Percentiles rank a stretch among this genome's conserved stretches.
Conservation (phyloP, 2,329 filamentous ascomycete species). For the Alternaria burnsii region DNA sequence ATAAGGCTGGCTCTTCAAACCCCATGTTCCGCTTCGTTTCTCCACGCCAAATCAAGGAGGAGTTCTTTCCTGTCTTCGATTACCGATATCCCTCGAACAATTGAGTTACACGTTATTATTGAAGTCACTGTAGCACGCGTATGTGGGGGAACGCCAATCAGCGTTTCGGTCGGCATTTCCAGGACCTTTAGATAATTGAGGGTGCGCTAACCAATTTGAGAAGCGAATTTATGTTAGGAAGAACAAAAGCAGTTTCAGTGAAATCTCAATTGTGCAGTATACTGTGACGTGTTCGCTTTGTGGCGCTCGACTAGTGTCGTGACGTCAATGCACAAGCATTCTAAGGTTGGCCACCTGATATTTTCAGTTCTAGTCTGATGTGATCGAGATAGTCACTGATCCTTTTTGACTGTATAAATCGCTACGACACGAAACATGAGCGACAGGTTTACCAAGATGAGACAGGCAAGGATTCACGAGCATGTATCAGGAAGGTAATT, state of each 20-base stretch:
- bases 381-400: too few species aligned
- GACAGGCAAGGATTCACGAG: too few species aligned
- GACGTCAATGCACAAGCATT: too few species aligned
- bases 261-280: not conserved
- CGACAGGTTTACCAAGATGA: too few species aligned
- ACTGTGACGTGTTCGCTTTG: not conserved
- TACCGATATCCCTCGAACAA: conserved; percentile 62
- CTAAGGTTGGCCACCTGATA: too few species aligned
- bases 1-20: conserved; percentile 63
- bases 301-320: not conserved
- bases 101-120: not conserved
- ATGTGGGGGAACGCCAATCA: not conserved
- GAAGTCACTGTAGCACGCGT: not conserved
- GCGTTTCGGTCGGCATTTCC: not conserved
- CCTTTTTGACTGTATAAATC: too few species aligned
- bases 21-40: conserved; percentile 62
- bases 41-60: conserved; percentile 63
- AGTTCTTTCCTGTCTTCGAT: conserved; percentile 56
- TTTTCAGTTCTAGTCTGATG: too few species aligned
- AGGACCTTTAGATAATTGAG: not conserved
- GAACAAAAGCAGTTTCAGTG: not conserved
- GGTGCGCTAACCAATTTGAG: not conserved
- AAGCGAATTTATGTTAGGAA: not conserved
- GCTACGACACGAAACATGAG: too few species aligned
- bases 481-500: too few species aligned